Conservation (phyloP, 2,329 filamentous ascomycete species). For the Plenodomus biglobosus region DNA sequence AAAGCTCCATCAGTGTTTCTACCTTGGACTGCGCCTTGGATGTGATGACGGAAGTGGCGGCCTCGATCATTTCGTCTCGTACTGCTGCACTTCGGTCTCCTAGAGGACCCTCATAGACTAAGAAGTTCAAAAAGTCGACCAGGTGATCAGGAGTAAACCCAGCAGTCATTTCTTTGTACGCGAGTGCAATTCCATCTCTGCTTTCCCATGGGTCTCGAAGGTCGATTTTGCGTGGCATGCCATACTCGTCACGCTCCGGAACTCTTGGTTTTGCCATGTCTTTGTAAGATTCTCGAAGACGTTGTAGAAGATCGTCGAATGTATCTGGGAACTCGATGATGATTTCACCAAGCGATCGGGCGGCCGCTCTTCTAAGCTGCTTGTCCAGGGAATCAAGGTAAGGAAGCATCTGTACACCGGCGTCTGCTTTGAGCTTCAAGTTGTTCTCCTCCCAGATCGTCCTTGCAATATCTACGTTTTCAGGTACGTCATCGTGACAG, state of each 20-base stretch:
- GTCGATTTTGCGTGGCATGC: slow-evolving; percentile 90
- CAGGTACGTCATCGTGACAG: slow-evolving; percentile 84
- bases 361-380: slow-evolving; percentile 80
- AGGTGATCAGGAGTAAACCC: slow-evolving; percentile 69
- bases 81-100: slow-evolving; percentile 78
- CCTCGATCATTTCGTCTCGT: slow-evolving; percentile 87
- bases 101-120: slow-evolving; percentile 85
- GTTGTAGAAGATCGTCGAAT: slow-evolving; percentile 63
- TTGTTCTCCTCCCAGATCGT: slow-evolving; percentile 96
- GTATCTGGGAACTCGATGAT: slow-evolving; percentile 62
- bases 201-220: slow-evolving; percentile 87
- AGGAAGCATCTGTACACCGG: slow-evolving; percentile 68
- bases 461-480: slow-evolving; percentile 79
- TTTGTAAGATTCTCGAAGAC: slow-evolving; percentile 70
- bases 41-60: slow-evolving; percentile 78
- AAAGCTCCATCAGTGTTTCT: slow-evolving; percentile 87
- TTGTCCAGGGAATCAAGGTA: slow-evolving; percentile 80
- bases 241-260: slow-evolving; percentile 86
- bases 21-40: slow-evolving; percentile 78
- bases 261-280: slow-evolving; percentile 80
- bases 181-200: slow-evolving; percentile 82
- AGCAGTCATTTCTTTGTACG: slow-evolving; percentile 78
- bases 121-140: slow-evolving; percentile 77
- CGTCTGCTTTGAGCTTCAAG: slow-evolving; percentile 67
- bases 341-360: slow-evolving; percentile 76